Evolutionary conservation across 2,329 filamentous ascomycete genomes (phyloP).

Genomic region (Clonostachys byssicola): DNA sequence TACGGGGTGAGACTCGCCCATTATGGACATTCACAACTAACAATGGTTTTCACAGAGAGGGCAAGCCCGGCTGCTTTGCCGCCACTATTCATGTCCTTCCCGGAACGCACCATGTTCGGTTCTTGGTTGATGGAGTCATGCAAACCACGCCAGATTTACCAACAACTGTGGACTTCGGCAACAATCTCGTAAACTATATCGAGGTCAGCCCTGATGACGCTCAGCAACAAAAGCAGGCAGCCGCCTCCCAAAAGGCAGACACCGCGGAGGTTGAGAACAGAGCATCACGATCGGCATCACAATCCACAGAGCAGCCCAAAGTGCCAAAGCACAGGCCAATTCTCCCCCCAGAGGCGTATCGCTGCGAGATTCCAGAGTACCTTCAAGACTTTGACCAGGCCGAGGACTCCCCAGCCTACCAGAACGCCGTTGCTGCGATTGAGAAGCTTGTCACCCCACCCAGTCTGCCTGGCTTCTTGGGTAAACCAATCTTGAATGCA

Average conservation of each 20-base stretch:
- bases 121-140: constrained; percentile 93
- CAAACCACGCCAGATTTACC: constrained; percentile 81
- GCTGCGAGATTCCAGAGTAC: constrained; percentile 74
- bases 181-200: constrained; percentile 97
- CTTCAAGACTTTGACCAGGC: constrained; percentile 81
- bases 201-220: constrained; percentile 79
- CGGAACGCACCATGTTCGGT: constrained; percentile 94
- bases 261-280: constrained; percentile 18
- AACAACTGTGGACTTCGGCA: constrained; percentile 95
- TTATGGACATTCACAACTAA: neutral
- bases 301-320: neutral
- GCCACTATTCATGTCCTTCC: constrained; percentile 80
- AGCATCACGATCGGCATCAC: constrained; percentile 1
- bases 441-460: constrained; percentile 81
- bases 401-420: constrained; percentile 72
- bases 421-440: constrained; percentile 70
- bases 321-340: constrained; percentile 49
- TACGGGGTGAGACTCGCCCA: too few species aligned
- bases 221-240: constrained; percentile 14
- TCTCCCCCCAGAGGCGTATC: constrained; percentile 57
- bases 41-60: constrained; percentile 32
- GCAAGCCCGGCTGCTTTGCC: constrained; percentile 61
- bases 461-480: constrained; percentile 81
- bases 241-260: constrained; percentile 15
- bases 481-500: constrained; percentile 91